Base-by-base conservation (phyloP, 352 stramenopile genomes). In the Plasmopara muralis region DNA sequence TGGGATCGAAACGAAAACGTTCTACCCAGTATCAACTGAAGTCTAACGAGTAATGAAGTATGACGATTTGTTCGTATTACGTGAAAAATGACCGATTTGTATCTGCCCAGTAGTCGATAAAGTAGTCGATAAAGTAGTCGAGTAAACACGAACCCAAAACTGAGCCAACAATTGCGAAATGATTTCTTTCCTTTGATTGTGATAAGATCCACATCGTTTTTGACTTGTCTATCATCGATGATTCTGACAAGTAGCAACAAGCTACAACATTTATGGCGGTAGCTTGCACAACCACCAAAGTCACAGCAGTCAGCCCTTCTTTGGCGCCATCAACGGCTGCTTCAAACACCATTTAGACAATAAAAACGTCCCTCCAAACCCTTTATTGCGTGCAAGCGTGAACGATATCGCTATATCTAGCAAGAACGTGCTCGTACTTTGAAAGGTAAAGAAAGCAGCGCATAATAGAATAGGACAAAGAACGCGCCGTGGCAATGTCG, bases 271-370 rank as follows among this genome's bases (percentile, higher is more conserved):
- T 78, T 28, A 85, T 51, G 12, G 60, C 47, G 12, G 65, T 68
- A 9, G 81, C 72, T 14, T 79, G 54, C 29, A 68, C 72, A 14
- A 84, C 47, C 40, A 62, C 62, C 18, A 60, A 49, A 10, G 70
- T 72, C 28, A 83, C 62, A 12, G 52, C 57, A 8, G 89, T 64
- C 39, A 87, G 45, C 2, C 71, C 56, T 25, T 67, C 60, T 45
- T 89, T 73, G 31, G 61, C 70, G 9, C 81, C 70, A 53, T 80
- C 66, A 9, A 89, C 41, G 9, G 53, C 60, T 12, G 89, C 64
- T 34, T 78, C 77, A 5, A 92, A 70, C n/a, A 92, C 60, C 5
- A 75, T 77, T n/a, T 87, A 57, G 3, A 67, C 64, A 49, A 88
- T 89, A 0, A 53, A 70, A 12, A 57, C 44, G n/a, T 67, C 54